Conservation (phyloP, 2,329 filamentous ascomycete species). For the Aspergillus sojae region DNA sequence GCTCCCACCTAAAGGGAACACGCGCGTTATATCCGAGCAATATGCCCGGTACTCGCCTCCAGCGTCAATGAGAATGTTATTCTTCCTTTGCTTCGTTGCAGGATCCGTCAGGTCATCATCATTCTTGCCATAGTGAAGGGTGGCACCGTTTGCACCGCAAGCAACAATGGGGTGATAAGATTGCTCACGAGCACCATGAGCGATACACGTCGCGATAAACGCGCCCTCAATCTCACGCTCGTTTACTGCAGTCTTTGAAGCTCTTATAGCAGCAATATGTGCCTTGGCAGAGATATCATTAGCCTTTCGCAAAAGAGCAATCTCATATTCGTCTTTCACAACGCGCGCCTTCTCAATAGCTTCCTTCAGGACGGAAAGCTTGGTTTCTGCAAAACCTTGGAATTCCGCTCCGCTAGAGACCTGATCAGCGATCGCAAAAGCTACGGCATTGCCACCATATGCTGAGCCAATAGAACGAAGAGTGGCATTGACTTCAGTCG, state of each 20-base stretch:
- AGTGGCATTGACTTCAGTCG: slow-evolving; percentile 74
- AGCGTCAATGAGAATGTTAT: slow-evolving; percentile 82
- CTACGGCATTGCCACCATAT: slow-evolving; percentile 49
- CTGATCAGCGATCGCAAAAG: slow-evolving; percentile 79
- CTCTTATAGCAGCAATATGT: slow-evolving; percentile 71
- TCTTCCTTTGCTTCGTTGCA: slow-evolving; percentile 48
- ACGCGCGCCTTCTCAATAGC: slow-evolving; percentile 81
- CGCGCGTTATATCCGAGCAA: slow-evolving; percentile 86
- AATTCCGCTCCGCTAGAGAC: slow-evolving; percentile 73
- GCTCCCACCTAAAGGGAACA: slow-evolving; percentile 73
- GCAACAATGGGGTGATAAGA: slow-evolving; percentile 90
- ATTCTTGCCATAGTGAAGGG: slow-evolving; percentile 85
- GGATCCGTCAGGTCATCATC: slow-evolving; percentile 66
- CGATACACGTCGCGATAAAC: slow-evolving; percentile 73
- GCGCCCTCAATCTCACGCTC: slow-evolving; percentile 83
- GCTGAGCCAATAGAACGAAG: slow-evolving; percentile 55
- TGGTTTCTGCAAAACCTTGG: slow-evolving; percentile 67
- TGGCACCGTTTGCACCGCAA: slow-evolving; percentile 77
- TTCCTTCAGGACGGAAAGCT: slow-evolving; percentile 62
- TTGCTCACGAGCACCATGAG: slow-evolving; percentile 72
- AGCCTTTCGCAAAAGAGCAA: slow-evolving; percentile 78
- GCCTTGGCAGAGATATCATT: slow-evolving; percentile 77
- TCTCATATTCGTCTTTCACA: slow-evolving; percentile 82
- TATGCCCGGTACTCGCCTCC: slow-evolving; percentile 85
- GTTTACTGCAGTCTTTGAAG: slow-evolving; percentile 65